phyloP scores from a whole-genome alignment of 2,329 filamentous ascomycete species.

The Pseudopyrenochaeta lycopersici region DNA sequence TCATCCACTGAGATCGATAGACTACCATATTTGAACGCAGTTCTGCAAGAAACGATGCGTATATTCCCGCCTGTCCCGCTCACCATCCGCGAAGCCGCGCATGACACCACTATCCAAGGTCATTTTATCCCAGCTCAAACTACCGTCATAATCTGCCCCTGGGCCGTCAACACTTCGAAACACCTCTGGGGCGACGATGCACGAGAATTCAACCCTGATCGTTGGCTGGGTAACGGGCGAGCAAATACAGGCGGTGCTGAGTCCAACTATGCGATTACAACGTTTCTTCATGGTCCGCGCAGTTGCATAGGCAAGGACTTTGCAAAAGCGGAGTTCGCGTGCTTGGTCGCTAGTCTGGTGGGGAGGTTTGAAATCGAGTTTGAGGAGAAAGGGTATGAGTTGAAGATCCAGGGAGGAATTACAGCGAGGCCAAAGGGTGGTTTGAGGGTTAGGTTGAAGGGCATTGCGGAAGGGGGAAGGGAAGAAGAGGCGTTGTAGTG shows the following conservation, averaged over 20 bases:
- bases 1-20: slow-evolving; percentile 70
- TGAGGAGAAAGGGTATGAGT: slow-evolving; percentile 66
- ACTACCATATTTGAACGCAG: slow-evolving; percentile 78
- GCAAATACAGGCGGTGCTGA: slow-evolving; percentile 74
- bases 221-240: slow-evolving; percentile 55
- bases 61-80: slow-evolving; percentile 75
- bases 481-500: not conserved
- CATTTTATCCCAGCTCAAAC: slow-evolving; percentile 76
- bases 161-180: slow-evolving; percentile 74
- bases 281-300: slow-evolving; percentile 85
- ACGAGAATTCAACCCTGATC: slow-evolving; percentile 76
- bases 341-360: slow-evolving; percentile 78
- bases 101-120: slow-evolving; percentile 72
- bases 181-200: slow-evolving; percentile 81
- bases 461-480: slow-evolving; percentile 9
- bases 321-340: slow-evolving; percentile 85
- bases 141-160: slow-evolving; percentile 69
- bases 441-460: slow-evolving; percentile 71
- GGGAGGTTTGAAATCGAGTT: slow-evolving; percentile 76
- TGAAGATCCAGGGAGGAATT: slow-evolving; percentile 74
- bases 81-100: slow-evolving; percentile 71
- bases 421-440: slow-evolving; percentile 78
- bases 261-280: slow-evolving; percentile 80
- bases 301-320: slow-evolving; percentile 87
- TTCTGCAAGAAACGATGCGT: slow-evolving; percentile 80